A percentile compares a stretch with the other conserved stretches of the same genome.
These are phyloP conservation scores for Gossypium thurberi DNA, from an alignment of 345 rosid genomes.

Conservation along the genomic window DNA sequence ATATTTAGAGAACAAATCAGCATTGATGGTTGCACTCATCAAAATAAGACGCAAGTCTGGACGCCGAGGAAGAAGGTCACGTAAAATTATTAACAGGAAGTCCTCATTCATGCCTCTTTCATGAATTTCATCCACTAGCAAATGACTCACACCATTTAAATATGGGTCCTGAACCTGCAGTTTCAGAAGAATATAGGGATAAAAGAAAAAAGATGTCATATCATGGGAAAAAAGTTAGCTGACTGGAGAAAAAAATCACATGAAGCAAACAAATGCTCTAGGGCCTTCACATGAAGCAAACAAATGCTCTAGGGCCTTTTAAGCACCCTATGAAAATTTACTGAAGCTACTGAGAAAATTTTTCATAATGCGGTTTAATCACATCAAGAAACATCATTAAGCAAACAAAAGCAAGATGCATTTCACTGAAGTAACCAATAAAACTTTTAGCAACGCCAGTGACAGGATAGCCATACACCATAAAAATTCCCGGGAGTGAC, in stretches of 20 bases:
- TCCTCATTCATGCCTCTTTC: conserved; percentile 99
- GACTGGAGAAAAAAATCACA: neutral
- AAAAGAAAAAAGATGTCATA: conserved; percentile 13
- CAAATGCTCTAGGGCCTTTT: neutral
- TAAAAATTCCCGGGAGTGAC: neutral
- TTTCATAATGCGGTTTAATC: neutral
- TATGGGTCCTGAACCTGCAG: conserved; percentile 80
- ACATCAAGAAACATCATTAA: neutral
- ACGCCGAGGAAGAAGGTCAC: conserved; percentile 86
- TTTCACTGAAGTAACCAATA: neutral
- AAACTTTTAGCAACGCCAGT: neutral
- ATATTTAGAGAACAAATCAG: conserved; percentile 82
- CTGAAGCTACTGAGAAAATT: neutral
- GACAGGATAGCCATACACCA: neutral
- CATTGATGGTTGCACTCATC: conserved; percentile 97
- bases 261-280: conserved; percentile 7
- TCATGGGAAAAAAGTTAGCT: neutral
- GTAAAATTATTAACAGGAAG: conserved; percentile 77
- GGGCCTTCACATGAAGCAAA: neutral
- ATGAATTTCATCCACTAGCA: conserved; percentile 95
- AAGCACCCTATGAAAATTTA: neutral
- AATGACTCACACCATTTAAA: conserved; percentile 74
- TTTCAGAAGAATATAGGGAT: conserved; percentile 19
- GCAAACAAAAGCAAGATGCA: conserved; percentile 4
- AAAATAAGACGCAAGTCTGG: conserved; percentile 78